Conservation (phyloP, 176 grass and related monocot species). For the Themeda triandra region DNA sequence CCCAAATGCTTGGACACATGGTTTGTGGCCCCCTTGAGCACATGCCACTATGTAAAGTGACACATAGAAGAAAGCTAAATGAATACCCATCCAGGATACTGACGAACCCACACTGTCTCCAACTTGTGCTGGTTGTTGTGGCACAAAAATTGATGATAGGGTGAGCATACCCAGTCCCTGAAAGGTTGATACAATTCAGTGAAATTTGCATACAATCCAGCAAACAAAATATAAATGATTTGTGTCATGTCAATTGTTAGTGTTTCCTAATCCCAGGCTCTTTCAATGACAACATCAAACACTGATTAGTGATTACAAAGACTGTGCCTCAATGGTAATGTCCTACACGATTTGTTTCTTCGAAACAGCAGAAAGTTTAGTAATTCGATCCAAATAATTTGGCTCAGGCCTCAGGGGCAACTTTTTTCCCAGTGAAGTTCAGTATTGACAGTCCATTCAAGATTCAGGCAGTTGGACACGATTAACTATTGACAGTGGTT, state of each 20-base stretch:
- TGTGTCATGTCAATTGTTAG: not conserved
- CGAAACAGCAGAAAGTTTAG: not conserved
- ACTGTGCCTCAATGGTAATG: not conserved
- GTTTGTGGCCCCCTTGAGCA: conserved; percentile 59
- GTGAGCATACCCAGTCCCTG: conserved; percentile 59
- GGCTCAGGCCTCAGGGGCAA: not conserved
- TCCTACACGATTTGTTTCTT: not conserved
- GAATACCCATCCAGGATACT: not conserved
- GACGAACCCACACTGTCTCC: not conserved
- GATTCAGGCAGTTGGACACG: no score
- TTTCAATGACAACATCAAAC: not conserved
- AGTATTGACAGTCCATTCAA: not conserved
- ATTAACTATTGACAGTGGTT: no score
- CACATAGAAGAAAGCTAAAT: conserved; percentile 46
- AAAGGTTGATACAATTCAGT: not conserved
- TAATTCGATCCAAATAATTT: not conserved
- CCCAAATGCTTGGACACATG: conserved; percentile 60
- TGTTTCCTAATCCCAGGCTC: not conserved
- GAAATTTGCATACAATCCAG: not conserved
- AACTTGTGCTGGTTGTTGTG: conserved; percentile 16
- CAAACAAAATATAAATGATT: not conserved
- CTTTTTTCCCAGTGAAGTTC: not conserved
- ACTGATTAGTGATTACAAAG: no score
- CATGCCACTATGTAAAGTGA: conserved; percentile 48
- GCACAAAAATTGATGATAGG: conserved; percentile 32